Evolutionary conservation across 1,139 yeast genomes (phyloP).

Genomic region (Yamadazyma sp.): DNA sequence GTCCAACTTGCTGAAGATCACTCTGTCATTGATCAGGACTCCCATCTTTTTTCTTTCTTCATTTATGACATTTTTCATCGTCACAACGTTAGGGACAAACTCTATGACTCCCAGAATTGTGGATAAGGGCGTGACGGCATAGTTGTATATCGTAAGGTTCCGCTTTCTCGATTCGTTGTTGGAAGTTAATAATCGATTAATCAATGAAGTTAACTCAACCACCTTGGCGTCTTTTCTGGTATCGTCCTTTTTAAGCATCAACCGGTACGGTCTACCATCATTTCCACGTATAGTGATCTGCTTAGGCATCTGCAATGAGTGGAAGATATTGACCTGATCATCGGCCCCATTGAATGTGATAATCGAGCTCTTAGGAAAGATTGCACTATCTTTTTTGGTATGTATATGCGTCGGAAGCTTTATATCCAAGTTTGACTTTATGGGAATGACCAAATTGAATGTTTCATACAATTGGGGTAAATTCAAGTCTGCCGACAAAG

Average conservation of each 20-base stretch:
- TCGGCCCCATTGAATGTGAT: conserved; percentile 60
- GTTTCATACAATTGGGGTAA: conserved; percentile 55
- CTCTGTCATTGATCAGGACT: conserved; percentile 28
- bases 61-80: conserved; percentile 69
- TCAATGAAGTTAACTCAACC: conserved; percentile 87
- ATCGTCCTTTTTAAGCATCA: conserved; percentile 89
- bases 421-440: conserved; percentile 70
- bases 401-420: conserved; percentile 55
- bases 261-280: conserved; percentile 67
- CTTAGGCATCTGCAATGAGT: conserved; percentile 86
- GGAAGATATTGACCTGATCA: conserved; percentile 64
- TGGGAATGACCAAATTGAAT: conserved; percentile 75
- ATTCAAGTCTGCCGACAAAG: conserved; percentile 34
- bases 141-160: conserved; percentile 69
- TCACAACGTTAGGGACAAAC: conserved; percentile 84
- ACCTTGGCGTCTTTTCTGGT: conserved; percentile 93
- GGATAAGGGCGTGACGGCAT: conserved; percentile 85
- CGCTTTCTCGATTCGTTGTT: conserved; percentile 76
- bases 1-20: conserved; percentile 33
- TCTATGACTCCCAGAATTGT: conserved; percentile 91
- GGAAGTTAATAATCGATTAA: conserved; percentile 67
- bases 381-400: conserved; percentile 41
- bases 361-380: conserved; percentile 55
- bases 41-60: conserved; percentile 44
- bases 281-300: conserved; percentile 76